Percentiles rank a stretch among this genome's conserved stretches.
These are phyloP conservation scores for Thalassiosira hispida DNA, from an alignment of 352 stramenopile species.

Conservation along the genomic window DNA sequence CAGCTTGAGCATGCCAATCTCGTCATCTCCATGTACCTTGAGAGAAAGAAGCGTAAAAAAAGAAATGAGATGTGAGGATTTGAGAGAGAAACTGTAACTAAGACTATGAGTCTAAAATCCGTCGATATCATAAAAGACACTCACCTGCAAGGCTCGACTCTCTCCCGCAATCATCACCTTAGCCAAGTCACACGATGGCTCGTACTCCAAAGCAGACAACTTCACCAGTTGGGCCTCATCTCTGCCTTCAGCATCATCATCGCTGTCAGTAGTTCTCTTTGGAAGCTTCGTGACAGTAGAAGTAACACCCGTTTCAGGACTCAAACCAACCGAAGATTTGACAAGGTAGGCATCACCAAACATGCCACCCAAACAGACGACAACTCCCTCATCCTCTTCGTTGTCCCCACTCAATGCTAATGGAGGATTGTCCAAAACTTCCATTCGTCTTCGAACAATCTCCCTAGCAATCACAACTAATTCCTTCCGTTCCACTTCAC, in stretches of 20 bases:
- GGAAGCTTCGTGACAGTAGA: slow-evolving; percentile 41
- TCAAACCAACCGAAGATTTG: slow-evolving; percentile 18
- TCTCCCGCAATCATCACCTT: slow-evolving; percentile 51
- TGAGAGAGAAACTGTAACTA: no score
- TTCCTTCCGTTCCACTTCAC: slow-evolving; percentile 81
- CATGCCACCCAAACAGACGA: slow-evolving; percentile 81
- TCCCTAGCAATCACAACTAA: slow-evolving; percentile 87
- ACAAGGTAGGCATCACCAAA: slow-evolving; percentile 75
- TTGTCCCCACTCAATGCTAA: slow-evolving; percentile 4
- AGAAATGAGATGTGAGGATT: slow-evolving; percentile 7
- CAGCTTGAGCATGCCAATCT: slow-evolving; percentile 61
- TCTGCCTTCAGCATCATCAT: slow-evolving; percentile 1
- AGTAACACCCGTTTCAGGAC: slow-evolving; percentile 8
- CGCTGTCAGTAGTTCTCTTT: slow-evolving; percentile 4
- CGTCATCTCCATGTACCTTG: slow-evolving; percentile 61
- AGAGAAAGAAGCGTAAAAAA: slow-evolving; percentile 7
- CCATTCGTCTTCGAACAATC: slow-evolving; percentile 60
- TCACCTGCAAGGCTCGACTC: slow-evolving; percentile 56
- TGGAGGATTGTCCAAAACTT: slow-evolving; percentile 21
- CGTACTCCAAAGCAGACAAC: slow-evolving; percentile 34
- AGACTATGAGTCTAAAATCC: no score
- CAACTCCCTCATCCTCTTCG: slow-evolving; percentile 50
- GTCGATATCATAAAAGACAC: background rate
- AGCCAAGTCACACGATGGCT: slow-evolving; percentile 46
- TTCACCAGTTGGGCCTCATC: slow-evolving; percentile 29